These are phyloP conservation scores for Gelatoporia subvermispora DNA, from an alignment of 768 basidiomycete species.

Conservation along the genomic window DNA sequence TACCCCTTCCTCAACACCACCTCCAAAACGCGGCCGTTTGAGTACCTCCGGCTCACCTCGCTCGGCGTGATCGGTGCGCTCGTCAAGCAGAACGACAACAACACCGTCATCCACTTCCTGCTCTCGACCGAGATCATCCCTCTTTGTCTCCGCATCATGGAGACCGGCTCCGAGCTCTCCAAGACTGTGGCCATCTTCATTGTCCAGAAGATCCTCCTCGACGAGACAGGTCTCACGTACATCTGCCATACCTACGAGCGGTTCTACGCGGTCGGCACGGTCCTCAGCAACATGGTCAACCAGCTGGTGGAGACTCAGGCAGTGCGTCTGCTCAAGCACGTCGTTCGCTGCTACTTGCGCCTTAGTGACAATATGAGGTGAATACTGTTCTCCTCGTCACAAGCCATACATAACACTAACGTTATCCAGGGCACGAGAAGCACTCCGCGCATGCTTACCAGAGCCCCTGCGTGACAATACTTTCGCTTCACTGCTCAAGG, in stretches of 20 bases:
- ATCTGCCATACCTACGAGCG: constrained; percentile 99
- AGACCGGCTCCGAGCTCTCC: constrained; percentile 95
- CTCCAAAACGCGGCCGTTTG: constrained; percentile 98
- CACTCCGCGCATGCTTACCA: constrained; percentile 90
- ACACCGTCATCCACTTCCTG: constrained; percentile 97
- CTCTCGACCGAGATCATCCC: constrained; percentile 99
- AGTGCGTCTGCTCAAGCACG: constrained; percentile 92
- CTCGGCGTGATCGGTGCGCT: constrained; percentile 99
- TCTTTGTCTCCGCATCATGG: constrained; percentile 98
- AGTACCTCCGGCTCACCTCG: constrained; percentile 97
- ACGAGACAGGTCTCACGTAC: constrained; percentile 96
- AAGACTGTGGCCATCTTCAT: constrained; percentile 99
- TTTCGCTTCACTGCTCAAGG: constrained; percentile 87
- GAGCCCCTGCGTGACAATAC: constrained; percentile 94
- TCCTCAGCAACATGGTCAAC: constrained; percentile 97
- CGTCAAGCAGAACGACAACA: constrained; percentile 99
- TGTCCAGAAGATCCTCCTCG: constrained; percentile 94
- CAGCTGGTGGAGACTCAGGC: constrained; percentile 98
- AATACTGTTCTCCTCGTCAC: constrained; percentile 24
- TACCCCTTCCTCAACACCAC: constrained; percentile 99
- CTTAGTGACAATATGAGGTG: constrained; percentile 94
- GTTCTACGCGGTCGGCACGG: constrained; percentile 98
- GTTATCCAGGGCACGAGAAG: constrained; percentile 79
- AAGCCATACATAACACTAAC: no score
- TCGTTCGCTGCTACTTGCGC: constrained; percentile 94